These are phyloP conservation scores for Cruciata laevipes DNA, from an alignment of 257 asterid species.

Conservation along the genomic window DNA sequence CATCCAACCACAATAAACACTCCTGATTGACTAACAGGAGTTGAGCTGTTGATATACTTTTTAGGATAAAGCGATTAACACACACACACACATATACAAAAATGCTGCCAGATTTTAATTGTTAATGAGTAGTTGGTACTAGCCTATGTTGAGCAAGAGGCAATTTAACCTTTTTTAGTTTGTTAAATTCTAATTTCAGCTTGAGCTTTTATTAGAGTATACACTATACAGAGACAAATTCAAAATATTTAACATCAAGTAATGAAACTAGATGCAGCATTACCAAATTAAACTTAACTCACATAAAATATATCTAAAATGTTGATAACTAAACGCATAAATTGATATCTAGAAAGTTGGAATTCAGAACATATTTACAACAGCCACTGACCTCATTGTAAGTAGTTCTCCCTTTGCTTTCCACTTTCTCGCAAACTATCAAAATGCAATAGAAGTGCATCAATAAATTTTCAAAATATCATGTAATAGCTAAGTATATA, in stretches of 20 bases:
- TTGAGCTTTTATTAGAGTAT: background rate
- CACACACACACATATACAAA: no score
- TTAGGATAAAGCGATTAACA: background rate
- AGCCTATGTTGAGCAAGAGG: background rate
- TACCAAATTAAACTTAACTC: background rate
- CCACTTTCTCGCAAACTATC: slow-evolving; percentile 94
- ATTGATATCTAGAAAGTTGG: background rate
- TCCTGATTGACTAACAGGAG: background rate
- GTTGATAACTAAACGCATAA: background rate
- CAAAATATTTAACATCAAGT: no score
- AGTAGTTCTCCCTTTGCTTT: slow-evolving; percentile 98
- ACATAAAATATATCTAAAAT: background rate
- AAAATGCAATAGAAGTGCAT: slow-evolving; percentile 24
- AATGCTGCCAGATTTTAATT: background rate
- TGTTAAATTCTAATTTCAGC: no score
- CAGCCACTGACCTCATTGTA: slow-evolving; percentile 78
- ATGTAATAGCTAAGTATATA: background rate
- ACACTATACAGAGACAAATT: background rate
- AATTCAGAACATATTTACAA: background rate
- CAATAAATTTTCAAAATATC: slow-evolving; percentile 6
- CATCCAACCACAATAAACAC: background rate
- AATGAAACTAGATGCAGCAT: no score
- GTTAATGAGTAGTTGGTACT: background rate
- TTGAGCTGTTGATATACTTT: background rate
- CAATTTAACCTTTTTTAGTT: background rate